phyloP scores from a whole-genome alignment of 2,329 filamentous ascomycete genomes.

The Onygena corvina region DNA sequence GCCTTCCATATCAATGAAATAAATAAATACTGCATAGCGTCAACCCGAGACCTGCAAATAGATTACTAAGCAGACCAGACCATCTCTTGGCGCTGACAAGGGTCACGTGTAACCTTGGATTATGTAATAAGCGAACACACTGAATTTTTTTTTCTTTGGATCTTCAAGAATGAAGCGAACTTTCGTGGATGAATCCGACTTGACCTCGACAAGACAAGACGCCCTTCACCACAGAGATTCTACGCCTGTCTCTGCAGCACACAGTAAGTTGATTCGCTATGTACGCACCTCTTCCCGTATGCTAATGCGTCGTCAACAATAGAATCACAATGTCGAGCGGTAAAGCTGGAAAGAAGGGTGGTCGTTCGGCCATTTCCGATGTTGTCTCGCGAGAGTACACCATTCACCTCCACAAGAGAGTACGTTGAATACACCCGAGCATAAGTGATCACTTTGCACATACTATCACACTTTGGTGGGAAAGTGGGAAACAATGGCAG shows the following conservation, averaged over 20 bases:
- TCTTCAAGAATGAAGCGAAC: neutral
- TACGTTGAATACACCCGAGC: constrained; percentile 45
- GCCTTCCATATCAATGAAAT: neutral
- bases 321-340: constrained; percentile 50
- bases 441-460: neutral
- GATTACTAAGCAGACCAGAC: too few species aligned
- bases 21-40: too few species aligned
- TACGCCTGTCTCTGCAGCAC: constrained; percentile 10
- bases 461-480: neutral
- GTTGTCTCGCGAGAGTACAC: constrained; percentile 99
- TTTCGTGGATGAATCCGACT: constrained; percentile 4
- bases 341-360: constrained; percentile 57
- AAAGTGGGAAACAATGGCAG: neutral
- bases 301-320: neutral
- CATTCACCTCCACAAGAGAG: constrained; percentile 99
- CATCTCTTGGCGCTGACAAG: neutral
- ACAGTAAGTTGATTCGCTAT: constrained; percentile 5
- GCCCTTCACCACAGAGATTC: constrained; percentile 10
- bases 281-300: neutral
- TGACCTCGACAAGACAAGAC: constrained; percentile 10
- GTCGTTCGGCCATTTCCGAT: constrained; percentile 92
- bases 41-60: too few species aligned
- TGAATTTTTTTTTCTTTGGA: constrained; percentile 12
- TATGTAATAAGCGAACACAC: constrained; percentile 14
- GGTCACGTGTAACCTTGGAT: constrained; percentile 1